These are phyloP conservation scores for Kluyveromyces marxianus DNA, from an alignment of 1,139 yeast genomes.

Conservation along the genomic window DNA sequence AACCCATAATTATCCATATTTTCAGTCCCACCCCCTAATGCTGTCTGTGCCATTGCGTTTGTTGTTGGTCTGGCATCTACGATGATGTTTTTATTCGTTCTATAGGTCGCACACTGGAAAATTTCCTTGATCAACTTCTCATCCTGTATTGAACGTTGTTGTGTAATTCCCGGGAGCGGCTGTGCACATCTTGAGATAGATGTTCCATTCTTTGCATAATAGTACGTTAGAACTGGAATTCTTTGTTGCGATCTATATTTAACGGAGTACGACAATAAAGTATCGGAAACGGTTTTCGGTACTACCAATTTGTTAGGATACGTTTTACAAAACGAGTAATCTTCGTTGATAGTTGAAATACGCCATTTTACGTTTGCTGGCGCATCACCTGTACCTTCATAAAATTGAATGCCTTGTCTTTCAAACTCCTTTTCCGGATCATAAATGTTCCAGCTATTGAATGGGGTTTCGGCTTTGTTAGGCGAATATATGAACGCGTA, in stretches of 20 bases:
- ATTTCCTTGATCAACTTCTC: slow-evolving; percentile 73
- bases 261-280: slow-evolving; percentile 73
- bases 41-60: slow-evolving; percentile 95
- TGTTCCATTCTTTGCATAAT: slow-evolving; percentile 62
- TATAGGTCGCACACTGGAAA: slow-evolving; percentile 35
- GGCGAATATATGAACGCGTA: slow-evolving; percentile 69
- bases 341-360: slow-evolving; percentile 51
- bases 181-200: slow-evolving; percentile 87
- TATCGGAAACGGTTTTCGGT: slow-evolving; percentile 72
- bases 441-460: slow-evolving; percentile 69
- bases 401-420: slow-evolving; percentile 48
- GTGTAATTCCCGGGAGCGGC: slow-evolving; percentile 87
- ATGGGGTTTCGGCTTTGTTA: slow-evolving; percentile 44
- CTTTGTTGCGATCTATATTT: slow-evolving; percentile 80
- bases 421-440: slow-evolving; percentile 55
- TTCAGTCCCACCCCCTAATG: slow-evolving; percentile 95
- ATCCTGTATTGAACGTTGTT: slow-evolving; percentile 83
- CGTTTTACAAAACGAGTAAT: slow-evolving; percentile 64
- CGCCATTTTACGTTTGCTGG: slow-evolving; percentile 51
- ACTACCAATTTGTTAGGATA: slow-evolving; percentile 66
- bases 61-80: slow-evolving; percentile 91
- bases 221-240: slow-evolving; percentile 76
- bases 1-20: slow-evolving; percentile 73
- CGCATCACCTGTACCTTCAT: slow-evolving; percentile 8
- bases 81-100: slow-evolving; percentile 52